These are phyloP conservation scores for Mycena rosella DNA, from an alignment of 768 basidiomycete species.

Conservation along the genomic window DNA sequence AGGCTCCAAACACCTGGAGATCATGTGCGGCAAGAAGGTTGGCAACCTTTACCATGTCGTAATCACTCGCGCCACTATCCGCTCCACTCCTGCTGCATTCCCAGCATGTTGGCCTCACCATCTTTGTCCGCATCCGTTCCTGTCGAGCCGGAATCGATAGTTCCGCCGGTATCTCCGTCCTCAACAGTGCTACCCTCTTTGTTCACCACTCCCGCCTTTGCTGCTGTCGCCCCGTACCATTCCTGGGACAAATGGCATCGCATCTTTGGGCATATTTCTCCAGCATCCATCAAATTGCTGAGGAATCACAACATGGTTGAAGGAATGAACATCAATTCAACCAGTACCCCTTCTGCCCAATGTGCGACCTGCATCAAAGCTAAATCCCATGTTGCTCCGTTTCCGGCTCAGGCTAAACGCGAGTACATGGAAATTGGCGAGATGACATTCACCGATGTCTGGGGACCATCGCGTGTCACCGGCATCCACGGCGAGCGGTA, in stretches of 20 bases:
- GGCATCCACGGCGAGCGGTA: conserved; percentile 30
- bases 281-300: conserved; percentile 35
- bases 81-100: background rate
- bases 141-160: too few relatives aligned
- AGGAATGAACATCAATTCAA: conserved; percentile 34
- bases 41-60: conserved; percentile 23
- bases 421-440: conserved; percentile 38
- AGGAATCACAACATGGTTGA: conserved; percentile 35
- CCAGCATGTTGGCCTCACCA: background rate
- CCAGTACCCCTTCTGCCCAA: conserved; percentile 21
- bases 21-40: conserved; percentile 23
- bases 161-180: too few relatives aligned
- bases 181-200: conserved; percentile 4
- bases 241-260: conserved; percentile 37
- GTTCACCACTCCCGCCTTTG: background rate
- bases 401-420: conserved; percentile 38
- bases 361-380: conserved; percentile 42
- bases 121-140: conserved; percentile 3
- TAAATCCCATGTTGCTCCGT: conserved; percentile 38
- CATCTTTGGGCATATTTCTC: conserved; percentile 17
- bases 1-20: conserved; percentile 8
- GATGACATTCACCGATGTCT: conserved; percentile 38
- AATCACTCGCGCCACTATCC: background rate
- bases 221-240: conserved; percentile 3
- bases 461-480: conserved; percentile 36